Evolutionary conservation across 305 asterid species (phyloP).

Genomic region (Rubia peregrina): DNA sequence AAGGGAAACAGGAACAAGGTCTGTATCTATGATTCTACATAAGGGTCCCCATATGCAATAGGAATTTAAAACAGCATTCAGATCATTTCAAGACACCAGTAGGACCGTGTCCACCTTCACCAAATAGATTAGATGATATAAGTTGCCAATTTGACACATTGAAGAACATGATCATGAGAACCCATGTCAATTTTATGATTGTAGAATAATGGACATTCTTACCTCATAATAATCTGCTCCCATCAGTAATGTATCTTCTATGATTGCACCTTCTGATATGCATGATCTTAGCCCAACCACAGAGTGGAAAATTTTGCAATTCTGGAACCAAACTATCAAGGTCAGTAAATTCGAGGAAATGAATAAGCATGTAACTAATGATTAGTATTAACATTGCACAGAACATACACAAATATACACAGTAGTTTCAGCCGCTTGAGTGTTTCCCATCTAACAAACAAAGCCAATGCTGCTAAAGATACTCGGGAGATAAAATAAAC

Average conservation of each 20-base stretch:
- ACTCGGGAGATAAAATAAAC: not conserved
- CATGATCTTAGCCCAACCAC: slow-evolving; percentile 95
- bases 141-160: not conserved
- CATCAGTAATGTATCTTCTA: slow-evolving; percentile 82
- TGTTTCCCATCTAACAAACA: not conserved
- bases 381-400: not conserved
- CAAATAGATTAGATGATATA: slow-evolving; percentile 1
- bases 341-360: slow-evolving; percentile 2
- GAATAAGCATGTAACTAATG: not conserved
- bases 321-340: slow-evolving; percentile 35
- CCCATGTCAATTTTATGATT: not conserved
- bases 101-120: slow-evolving; percentile 68
- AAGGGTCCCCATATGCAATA: not conserved
- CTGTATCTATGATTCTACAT: not conserved
- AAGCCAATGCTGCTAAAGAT: not conserved
- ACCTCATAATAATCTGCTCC: slow-evolving; percentile 97
- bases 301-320: slow-evolving; percentile 89
- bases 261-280: slow-evolving; percentile 85
- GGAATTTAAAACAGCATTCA: not conserved
- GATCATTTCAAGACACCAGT: not conserved
- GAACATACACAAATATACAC: not conserved
- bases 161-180: not conserved
- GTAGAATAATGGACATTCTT: slow-evolving; percentile 13
- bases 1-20: not conserved
- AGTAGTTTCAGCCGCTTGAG: not conserved